Conservation (phyloP, 2,329 filamentous ascomycete species). For the Colletotrichum filicis region DNA sequence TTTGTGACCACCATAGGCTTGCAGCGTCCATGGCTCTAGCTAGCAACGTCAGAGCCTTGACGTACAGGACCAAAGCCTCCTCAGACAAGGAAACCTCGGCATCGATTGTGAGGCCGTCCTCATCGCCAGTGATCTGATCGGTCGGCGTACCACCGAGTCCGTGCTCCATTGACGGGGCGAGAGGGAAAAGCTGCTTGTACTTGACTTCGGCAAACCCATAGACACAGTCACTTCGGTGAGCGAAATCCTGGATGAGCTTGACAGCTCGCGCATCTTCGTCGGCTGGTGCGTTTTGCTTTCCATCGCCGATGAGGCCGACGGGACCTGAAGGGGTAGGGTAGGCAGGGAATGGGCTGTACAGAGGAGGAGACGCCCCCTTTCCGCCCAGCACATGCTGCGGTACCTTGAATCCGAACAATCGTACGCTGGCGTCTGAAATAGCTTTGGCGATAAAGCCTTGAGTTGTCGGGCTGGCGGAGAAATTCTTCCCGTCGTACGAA, state of each 20-base stretch:
- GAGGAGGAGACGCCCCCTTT: constrained; percentile 77
- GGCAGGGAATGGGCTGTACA: constrained; percentile 84
- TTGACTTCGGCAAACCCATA: constrained; percentile 99
- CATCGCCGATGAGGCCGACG: constrained; percentile 74
- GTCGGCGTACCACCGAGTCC: constrained; percentile 71
- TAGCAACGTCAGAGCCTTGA: constrained; percentile 90
- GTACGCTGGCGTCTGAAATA: constrained; percentile 88
- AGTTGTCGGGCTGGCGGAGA: constrained; percentile 80
- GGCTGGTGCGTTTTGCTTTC: constrained; percentile 66
- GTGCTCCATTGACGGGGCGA: constrained; percentile 81
- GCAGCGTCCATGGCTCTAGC: constrained; percentile 97
- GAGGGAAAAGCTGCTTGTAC: constrained; percentile 94
- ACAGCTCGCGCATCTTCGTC: constrained; percentile 86
- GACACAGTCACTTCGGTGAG: constrained; percentile 93
- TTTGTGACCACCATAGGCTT: constrained; percentile 88
- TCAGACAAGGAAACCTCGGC: constrained; percentile 89
- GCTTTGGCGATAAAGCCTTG: constrained; percentile 95
- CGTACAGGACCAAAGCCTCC: constrained; percentile 94
- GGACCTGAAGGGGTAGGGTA: constrained; percentile 77
- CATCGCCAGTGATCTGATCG: constrained; percentile 65
- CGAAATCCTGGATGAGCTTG: constrained; percentile 88
- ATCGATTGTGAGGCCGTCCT: constrained; percentile 85
- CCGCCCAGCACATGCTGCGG: constrained; percentile 66
- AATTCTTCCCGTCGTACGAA: constrained; percentile 77
- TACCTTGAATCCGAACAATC: constrained; percentile 78